phyloP scores from a whole-genome alignment of 495 filamentous ascomycete genomes.

The Tuber borchii region DNA sequence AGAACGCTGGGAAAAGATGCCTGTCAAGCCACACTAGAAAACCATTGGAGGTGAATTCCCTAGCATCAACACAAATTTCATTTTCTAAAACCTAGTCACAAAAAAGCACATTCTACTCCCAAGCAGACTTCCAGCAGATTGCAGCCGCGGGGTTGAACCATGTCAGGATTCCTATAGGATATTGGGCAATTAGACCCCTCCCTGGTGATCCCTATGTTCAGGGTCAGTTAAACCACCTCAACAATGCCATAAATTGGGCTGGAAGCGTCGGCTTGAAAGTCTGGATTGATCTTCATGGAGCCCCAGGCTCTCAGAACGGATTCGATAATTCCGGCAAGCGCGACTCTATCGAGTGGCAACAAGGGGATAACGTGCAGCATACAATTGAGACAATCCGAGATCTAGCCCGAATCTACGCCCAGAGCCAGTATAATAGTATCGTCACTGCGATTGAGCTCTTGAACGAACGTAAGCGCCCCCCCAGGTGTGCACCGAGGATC shows the following conservation, averaged over 20 bases:
- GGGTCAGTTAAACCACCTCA: conserved; percentile 62
- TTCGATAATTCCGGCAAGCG: conserved; percentile 69
- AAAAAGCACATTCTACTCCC: conserved; percentile 52
- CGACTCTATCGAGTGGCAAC: conserved; percentile 60
- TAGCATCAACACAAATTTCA: neutral
- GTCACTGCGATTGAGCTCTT: conserved; percentile 65
- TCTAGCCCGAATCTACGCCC: conserved; percentile 56
- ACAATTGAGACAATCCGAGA: conserved; percentile 55
- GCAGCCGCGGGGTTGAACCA: conserved; percentile 62
- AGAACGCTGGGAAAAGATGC: conserved; percentile 49
- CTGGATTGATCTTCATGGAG: conserved; percentile 66
- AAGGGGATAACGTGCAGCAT: conserved; percentile 52
- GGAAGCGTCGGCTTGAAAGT: conserved; percentile 57
- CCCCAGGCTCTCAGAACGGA: conserved; percentile 73
- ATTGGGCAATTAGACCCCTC: conserved; percentile 61
- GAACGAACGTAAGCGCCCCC: conserved; percentile 54
- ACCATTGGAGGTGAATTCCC: conserved; percentile 51
- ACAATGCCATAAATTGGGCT: conserved; percentile 65
- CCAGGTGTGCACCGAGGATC: neutral
- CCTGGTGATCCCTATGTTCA: conserved; percentile 64
- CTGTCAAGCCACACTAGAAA: conserved; percentile 47
- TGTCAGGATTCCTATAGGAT: conserved; percentile 72
- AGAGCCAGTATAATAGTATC: conserved; percentile 51
- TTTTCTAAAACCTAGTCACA: neutral
- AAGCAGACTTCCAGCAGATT: conserved; percentile 62